These are phyloP conservation scores for Thielaviopsis populi DNA, from an alignment of 2,329 filamentous ascomycete species.

Conservation along the genomic window DNA sequence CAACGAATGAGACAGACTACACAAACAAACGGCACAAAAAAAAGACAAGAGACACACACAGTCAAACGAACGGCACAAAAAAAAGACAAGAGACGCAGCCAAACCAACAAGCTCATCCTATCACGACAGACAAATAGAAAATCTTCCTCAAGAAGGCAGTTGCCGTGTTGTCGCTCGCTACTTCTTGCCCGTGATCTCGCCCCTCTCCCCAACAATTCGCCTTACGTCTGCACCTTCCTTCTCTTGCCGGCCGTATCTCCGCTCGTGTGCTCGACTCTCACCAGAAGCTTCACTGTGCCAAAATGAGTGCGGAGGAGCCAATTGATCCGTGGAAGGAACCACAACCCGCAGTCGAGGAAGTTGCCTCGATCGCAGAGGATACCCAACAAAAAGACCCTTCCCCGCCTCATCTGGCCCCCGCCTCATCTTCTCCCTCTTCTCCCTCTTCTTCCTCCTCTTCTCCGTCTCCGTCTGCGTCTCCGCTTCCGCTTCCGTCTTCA, in stretches of 20 bases:
- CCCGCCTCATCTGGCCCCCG: background rate
- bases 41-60: too few relatives aligned
- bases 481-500: background rate
- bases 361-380: background rate
- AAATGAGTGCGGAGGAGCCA: conserved; percentile 15
- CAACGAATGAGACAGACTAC: background rate
- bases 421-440: background rate
- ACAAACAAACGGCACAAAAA: background rate
- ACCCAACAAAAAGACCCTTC: background rate
- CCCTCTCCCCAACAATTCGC: background rate
- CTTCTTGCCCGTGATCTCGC: background rate
- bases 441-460: background rate
- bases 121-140: background rate
- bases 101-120: background rate
- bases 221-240: background rate
- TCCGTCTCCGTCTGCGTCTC: background rate
- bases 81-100: background rate
- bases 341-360: background rate
- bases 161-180: background rate
- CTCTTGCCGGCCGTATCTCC: background rate
- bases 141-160: background rate
- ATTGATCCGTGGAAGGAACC: conserved; percentile 15
- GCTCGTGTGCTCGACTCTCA: background rate
- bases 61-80: background rate
- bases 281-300: background rate